Conservation (phyloP, 2,329 filamentous ascomycete species). For the Arthrobotrys entomopaga region DNA sequence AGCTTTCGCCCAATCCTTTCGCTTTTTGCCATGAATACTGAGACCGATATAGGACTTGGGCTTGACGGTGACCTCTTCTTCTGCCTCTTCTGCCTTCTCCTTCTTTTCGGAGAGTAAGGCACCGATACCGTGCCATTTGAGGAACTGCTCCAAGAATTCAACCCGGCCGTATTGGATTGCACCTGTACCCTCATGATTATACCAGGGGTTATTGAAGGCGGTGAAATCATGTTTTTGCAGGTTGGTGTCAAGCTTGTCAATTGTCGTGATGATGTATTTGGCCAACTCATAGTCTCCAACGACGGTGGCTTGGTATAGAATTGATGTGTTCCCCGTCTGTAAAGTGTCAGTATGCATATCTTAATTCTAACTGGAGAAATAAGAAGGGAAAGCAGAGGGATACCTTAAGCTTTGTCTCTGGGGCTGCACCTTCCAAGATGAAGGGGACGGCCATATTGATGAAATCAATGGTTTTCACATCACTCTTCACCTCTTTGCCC, state of each 20-base stretch:
- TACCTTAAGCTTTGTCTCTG: conserved; percentile 56
- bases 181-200: conserved; percentile 54
- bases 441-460: conserved; percentile 37
- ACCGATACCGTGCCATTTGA: conserved; percentile 56
- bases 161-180: conserved; percentile 55
- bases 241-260: conserved; percentile 58
- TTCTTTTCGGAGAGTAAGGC: conserved; percentile 52
- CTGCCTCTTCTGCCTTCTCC: conserved; percentile 63
- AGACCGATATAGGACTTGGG: conserved; percentile 80
- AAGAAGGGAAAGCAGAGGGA: background rate
- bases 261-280: conserved; percentile 43
- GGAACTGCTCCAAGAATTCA: conserved; percentile 56
- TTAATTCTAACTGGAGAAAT: background rate
- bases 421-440: conserved; percentile 58
- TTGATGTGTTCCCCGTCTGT: background rate
- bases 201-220: conserved; percentile 61
- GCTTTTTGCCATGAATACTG: conserved; percentile 78
- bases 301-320: conserved; percentile 28
- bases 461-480: conserved; percentile 13
- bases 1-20: conserved; percentile 77
- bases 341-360: background rate
- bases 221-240: conserved; percentile 62
- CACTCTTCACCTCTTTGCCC: conserved; percentile 51
- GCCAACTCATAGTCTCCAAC: conserved; percentile 37
- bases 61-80: conserved; percentile 72